Base-by-base conservation (phyloP, 106 monocot species). In the Dendrobium catenatum region DNA sequence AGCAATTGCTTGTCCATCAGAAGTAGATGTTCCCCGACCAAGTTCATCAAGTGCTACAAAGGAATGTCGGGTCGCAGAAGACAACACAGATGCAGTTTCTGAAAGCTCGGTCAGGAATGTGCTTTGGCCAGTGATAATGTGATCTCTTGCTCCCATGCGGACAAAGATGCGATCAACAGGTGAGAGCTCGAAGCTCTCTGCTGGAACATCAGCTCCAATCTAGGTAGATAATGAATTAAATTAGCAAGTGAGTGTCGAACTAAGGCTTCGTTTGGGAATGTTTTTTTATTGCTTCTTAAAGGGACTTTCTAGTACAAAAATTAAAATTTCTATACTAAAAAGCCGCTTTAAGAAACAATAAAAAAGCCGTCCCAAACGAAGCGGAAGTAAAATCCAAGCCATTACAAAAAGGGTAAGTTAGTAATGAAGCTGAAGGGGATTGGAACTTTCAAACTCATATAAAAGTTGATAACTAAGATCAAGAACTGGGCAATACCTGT, bases 1-100 rank as follows among this genome's bases (percentile, higher is more conserved):
- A 27, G 97, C 97, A 77, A 98, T 98, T 76, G 97, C 97, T 86
- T 98, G 97, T 48, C 97, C 97, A 85, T 98, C 97, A 83, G 97
- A 98, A 37, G 97, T 98, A 64, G 97, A 94, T 64, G 97, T 98
- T 46, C 97, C 97, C 24, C 94, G 84, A 16, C 97, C 97, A 85
- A 98, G 97, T 77, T 98, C 97, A 88, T 98, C 97, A 68, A 98
- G 79, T 37, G 88, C 97, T 72, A 94, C 97, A 9, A 98, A 85
- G 82, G 97, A 94, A 82, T 94, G 88, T 76, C 79, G 83, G 56
- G 94, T 94, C 0, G 97, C 94, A 81, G 88, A 94, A 67, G 92
- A 83, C 94, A 94, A 88, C 81, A 98, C 91, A 6, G 92, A 86
- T 77, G 97, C 92, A 80, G 97, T 98, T 70, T 98, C 97, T n/a